Conservation (phyloP, 23 red algal species). For the Agarophyton chilense region DNA sequence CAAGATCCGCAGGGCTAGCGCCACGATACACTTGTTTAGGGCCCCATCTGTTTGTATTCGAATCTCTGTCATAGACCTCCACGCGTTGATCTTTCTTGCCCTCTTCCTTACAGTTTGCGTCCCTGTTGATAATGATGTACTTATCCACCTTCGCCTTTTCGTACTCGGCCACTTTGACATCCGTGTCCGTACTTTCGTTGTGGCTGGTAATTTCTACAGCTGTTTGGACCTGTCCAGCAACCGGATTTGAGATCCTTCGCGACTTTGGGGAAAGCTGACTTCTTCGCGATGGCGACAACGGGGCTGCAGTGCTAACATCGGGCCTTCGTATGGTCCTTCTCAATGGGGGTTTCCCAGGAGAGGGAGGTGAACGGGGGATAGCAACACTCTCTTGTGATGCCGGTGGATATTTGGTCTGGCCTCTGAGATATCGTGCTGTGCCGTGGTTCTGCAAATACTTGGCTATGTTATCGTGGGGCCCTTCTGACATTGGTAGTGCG, state of each 20-base stretch:
- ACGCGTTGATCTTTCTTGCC: background rate
- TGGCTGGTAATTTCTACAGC: background rate
- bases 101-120: background rate
- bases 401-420: background rate
- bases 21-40: background rate
- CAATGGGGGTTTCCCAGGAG: background rate
- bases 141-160: background rate
- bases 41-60: background rate
- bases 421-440: background rate
- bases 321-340: conserved; percentile 6
- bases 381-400: background rate
- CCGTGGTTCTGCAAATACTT: background rate
- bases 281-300: background rate
- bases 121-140: background rate
- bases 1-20: background rate
- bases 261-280: background rate
- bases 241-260: background rate
- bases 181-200: conserved; percentile 5
- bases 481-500: conserved; percentile 3
- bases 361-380: background rate
- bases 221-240: background rate
- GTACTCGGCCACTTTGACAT: background rate
- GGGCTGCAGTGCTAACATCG: background rate
- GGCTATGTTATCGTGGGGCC: background rate
- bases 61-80: background rate